These are phyloP conservation scores for Penicillium diatomitis DNA, from an alignment of 495 filamentous ascomycete species.

Conservation along the genomic window DNA sequence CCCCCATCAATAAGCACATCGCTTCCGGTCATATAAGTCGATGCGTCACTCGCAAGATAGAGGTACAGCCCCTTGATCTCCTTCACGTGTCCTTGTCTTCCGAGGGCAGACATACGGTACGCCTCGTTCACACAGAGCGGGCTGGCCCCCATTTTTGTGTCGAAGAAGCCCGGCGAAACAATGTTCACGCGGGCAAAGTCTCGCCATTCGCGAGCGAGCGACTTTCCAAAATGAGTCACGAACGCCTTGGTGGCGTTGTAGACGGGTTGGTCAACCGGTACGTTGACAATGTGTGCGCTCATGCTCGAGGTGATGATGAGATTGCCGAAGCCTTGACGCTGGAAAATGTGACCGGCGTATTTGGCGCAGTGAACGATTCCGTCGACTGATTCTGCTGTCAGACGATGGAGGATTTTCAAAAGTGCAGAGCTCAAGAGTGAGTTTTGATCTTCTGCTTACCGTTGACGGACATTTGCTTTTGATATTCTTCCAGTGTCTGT, in stretches of 20 bases:
- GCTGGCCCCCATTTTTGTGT: slow-evolving; percentile 50
- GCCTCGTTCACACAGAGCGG: slow-evolving; percentile 44
- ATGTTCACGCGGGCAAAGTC: slow-evolving; percentile 55
- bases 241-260: slow-evolving; percentile 64
- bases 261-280: slow-evolving; percentile 52
- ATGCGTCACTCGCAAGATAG: slow-evolving; percentile 54
- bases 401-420: neutral
- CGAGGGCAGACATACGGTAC: slow-evolving; percentile 52
- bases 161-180: slow-evolving; percentile 60
- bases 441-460: slow-evolving; percentile 7
- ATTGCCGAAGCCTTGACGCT: slow-evolving; percentile 45
- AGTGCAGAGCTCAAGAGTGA: neutral
- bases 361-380: slow-evolving; percentile 27
- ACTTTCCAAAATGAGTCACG: slow-evolving; percentile 55
- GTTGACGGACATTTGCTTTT: slow-evolving; percentile 33
- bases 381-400: slow-evolving; percentile 11
- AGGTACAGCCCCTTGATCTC: slow-evolving; percentile 59
- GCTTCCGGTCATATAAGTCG: slow-evolving; percentile 60
- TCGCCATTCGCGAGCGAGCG: slow-evolving; percentile 62
- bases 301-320: slow-evolving; percentile 71
- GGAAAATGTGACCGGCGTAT: slow-evolving; percentile 50
- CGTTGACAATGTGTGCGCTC: slow-evolving; percentile 71
- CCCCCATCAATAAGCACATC: slow-evolving; percentile 55
- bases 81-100: slow-evolving; percentile 48
- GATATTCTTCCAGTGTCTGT: slow-evolving; percentile 38